phyloP scores from a whole-genome alignment of 2,329 filamentous ascomycete genomes.

The Aspergillus hortae region DNA sequence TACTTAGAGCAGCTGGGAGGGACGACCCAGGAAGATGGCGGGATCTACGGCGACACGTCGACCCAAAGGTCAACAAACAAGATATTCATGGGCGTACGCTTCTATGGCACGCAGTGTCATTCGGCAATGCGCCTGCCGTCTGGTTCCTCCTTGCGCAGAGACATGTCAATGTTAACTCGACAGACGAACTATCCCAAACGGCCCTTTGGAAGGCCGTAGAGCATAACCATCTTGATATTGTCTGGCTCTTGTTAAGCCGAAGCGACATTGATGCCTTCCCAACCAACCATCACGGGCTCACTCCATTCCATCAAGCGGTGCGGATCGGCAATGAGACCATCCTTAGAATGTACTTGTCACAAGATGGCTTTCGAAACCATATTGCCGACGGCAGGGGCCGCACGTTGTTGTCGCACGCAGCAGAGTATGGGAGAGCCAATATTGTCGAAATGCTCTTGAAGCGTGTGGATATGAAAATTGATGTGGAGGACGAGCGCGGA shows the following conservation, averaged over 20 bases:
- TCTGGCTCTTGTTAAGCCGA: slow-evolving; percentile 1
- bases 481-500: not conserved
- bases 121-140: not conserved
- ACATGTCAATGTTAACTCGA: not conserved
- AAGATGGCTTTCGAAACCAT: not conserved
- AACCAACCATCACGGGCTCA: not conserved
- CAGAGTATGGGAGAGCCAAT: not conserved
- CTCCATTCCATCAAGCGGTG: not conserved
- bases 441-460: not conserved
- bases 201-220: not conserved
- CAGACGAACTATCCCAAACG: not conserved
- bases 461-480: not conserved
- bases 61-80: no score
- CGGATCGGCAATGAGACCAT: not conserved
- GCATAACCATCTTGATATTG: not conserved
- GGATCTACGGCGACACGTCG: no score
- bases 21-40: no score
- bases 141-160: not conserved
- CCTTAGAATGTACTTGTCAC: not conserved
- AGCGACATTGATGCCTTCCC: not conserved
- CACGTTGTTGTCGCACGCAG: not conserved
- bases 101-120: not conserved
- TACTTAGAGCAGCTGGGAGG: no score
- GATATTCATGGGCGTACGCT: not conserved
- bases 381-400: not conserved